These are phyloP conservation scores for Schwanniomyces vanrijiae DNA, from an alignment of 805 yeast genomes.

Conservation along the genomic window DNA sequence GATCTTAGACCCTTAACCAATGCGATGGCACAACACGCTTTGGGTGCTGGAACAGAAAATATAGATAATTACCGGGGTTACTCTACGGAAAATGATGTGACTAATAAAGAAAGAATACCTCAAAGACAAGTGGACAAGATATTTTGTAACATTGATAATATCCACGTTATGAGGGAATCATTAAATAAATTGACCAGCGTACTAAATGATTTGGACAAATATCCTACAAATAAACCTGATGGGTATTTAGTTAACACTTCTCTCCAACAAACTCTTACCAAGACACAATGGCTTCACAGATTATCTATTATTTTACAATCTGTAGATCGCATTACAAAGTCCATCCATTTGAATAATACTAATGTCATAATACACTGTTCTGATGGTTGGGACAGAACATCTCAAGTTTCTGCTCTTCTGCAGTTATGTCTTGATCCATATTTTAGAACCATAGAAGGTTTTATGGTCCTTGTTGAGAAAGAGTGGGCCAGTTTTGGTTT, in stretches of 20 bases:
- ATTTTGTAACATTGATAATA: conserved; percentile 89
- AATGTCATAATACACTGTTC: conserved; percentile 91
- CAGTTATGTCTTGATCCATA: conserved; percentile 89
- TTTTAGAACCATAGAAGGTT: conserved; percentile 85
- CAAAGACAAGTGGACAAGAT: conserved; percentile 56
- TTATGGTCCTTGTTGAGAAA: conserved; percentile 80
- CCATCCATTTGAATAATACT: conserved; percentile 79
- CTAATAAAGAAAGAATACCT: conserved; percentile 5
- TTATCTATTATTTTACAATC: conserved; percentile 68
- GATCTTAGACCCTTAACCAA: conserved; percentile 93
- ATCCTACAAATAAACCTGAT: conserved; percentile 30
- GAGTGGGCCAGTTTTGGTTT: conserved; percentile 97
- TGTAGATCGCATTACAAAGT: conserved; percentile 74
- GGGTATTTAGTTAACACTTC: conserved; percentile 8
- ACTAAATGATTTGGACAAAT: conserved; percentile 66
- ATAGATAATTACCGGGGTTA: conserved; percentile 75
- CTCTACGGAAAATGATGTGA: conserved; percentile 6
- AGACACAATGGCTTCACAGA: conserved; percentile 79
- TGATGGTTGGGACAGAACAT: conserved; percentile 98
- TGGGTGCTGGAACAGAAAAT: conserved; percentile 97
- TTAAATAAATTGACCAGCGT: conserved; percentile 60
- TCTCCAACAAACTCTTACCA: conserved; percentile 52
- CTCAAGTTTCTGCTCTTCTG: conserved; percentile 81
- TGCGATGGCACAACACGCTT: conserved; percentile 93
- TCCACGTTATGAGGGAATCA: conserved; percentile 92